Percentiles rank a stretch among this genome's conserved stretches.
These are phyloP conservation scores for Baorangia bicolor DNA, from an alignment of 768 basidiomycete genomes.

Conservation along the genomic window DNA sequence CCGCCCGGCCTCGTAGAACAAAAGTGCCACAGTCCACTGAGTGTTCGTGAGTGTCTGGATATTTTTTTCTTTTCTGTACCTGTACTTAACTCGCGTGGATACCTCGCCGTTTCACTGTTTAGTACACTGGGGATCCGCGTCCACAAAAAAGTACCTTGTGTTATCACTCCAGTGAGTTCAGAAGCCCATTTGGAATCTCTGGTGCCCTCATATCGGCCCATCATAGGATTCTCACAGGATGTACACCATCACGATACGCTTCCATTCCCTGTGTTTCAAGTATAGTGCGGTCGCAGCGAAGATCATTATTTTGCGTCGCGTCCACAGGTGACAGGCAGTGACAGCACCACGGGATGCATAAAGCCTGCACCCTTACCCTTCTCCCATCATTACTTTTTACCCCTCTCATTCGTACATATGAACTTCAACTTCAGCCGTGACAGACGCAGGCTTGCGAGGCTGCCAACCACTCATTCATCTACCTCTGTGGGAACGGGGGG, in stretches of 20 bases:
- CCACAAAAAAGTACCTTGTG: constrained; percentile 6
- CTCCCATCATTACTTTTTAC: background rate
- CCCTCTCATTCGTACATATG: constrained; percentile 1
- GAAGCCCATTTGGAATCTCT: background rate
- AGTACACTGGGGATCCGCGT: constrained; percentile 9
- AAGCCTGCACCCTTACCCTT: background rate
- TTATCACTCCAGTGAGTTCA: background rate
- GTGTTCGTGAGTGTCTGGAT: background rate
- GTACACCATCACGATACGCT: background rate
- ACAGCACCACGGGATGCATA: constrained; percentile 8
- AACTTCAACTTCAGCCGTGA: background rate
- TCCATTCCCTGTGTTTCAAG: background rate
- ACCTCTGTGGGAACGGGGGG: background rate
- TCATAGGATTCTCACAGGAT: constrained; percentile 1
- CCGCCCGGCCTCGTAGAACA: background rate
- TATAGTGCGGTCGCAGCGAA: background rate
- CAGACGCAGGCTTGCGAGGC: background rate
- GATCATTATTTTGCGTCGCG: background rate
- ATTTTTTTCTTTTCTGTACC: background rate
- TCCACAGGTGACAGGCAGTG: too few relatives aligned
- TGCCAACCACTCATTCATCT: background rate
- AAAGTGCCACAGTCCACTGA: background rate
- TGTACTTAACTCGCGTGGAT: background rate
- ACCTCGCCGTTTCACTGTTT: background rate
- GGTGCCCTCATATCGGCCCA: background rate